Evolutionary conservation across 2,329 filamentous ascomycete species (phyloP).

Genomic region (Saccharata proteae): DNA sequence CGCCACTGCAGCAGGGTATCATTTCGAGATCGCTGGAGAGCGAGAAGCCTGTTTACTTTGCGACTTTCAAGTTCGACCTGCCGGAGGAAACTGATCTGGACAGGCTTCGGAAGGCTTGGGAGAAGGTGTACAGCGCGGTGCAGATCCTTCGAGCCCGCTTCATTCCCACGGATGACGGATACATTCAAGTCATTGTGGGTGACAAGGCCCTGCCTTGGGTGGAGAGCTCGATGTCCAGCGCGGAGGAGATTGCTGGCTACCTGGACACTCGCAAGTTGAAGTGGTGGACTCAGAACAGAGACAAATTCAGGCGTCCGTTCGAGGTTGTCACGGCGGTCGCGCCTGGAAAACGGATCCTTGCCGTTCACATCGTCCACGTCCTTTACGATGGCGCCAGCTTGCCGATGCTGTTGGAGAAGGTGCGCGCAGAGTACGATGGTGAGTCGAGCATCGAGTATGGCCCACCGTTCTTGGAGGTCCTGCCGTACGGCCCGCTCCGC

Average conservation of each 20-base stretch:
- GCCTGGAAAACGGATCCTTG: conserved; percentile 30
- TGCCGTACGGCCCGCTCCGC: conserved; percentile 58
- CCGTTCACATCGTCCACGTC: conserved; percentile 68
- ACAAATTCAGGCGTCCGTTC: conserved; percentile 40
- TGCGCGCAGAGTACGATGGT: conserved; percentile 42
- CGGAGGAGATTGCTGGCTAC: conserved; percentile 20
- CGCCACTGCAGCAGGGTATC: conserved; percentile 77
- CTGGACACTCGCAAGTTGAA: conserved; percentile 25
- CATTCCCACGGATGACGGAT: conserved; percentile 59
- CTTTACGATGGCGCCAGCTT: conserved; percentile 80
- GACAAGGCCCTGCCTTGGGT: conserved; percentile 33
- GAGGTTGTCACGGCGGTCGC: conserved; percentile 35
- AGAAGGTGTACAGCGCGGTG: conserved; percentile 35
- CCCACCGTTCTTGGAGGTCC: conserved; percentile 52
- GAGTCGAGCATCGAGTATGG: conserved; percentile 18
- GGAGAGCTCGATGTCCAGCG: conserved; percentile 17
- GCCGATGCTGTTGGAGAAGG: conserved; percentile 48
- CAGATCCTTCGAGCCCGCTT: conserved; percentile 65
- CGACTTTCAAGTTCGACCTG: conserved; percentile 55
- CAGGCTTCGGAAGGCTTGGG: conserved; percentile 47
- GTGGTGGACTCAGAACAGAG: conserved; percentile 45
- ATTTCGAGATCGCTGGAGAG: conserved; percentile 56
- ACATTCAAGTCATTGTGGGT: conserved; percentile 57
- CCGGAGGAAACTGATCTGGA: conserved; percentile 29
- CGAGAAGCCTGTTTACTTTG: conserved; percentile 57